Conservation (phyloP, 495 filamentous ascomycete species). For the Penicillium dipodomyicola region DNA sequence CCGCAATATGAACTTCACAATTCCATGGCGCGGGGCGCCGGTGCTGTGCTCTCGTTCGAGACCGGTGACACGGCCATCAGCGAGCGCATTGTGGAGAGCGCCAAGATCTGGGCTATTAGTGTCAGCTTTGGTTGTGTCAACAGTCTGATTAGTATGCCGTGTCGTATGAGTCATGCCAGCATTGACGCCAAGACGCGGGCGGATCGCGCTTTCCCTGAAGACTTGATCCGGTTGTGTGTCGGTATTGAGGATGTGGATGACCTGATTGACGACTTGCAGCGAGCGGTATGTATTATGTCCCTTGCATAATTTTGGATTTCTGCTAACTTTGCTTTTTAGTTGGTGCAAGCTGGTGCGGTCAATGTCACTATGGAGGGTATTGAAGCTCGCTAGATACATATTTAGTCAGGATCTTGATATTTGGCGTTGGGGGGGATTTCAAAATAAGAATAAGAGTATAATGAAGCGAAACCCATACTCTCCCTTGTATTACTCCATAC, state of each 20-base stretch:
- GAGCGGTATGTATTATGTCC: conserved; percentile 68
- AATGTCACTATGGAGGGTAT: conserved; percentile 78
- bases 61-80: conserved; percentile 79
- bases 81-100: conserved; percentile 90
- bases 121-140: conserved; percentile 98
- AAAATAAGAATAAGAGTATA: conserved; percentile 17
- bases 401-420: conserved; percentile 6
- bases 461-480: neutral
- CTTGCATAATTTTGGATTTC: neutral
- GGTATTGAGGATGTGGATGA: conserved; percentile 95
- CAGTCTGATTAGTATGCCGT: conserved; percentile 97
- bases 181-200: conserved; percentile 91
- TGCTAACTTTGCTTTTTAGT: conserved; percentile 47
- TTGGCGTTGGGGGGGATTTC: conserved; percentile 20
- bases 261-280: conserved; percentile 85
- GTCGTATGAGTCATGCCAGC: conserved; percentile 98
- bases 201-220: conserved; percentile 91
- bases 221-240: conserved; percentile 91
- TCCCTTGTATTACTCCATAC: neutral
- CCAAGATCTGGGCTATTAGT: conserved; percentile 88
- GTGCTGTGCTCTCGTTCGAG: conserved; percentile 93
- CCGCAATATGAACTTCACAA: conserved; percentile 95
- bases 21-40: conserved; percentile 89
- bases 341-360: conserved; percentile 92
- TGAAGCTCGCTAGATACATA: conserved; percentile 39